Conservation (phyloP, 1,284 basidiomycete species). For the Pseudozyma thailandica region DNA sequence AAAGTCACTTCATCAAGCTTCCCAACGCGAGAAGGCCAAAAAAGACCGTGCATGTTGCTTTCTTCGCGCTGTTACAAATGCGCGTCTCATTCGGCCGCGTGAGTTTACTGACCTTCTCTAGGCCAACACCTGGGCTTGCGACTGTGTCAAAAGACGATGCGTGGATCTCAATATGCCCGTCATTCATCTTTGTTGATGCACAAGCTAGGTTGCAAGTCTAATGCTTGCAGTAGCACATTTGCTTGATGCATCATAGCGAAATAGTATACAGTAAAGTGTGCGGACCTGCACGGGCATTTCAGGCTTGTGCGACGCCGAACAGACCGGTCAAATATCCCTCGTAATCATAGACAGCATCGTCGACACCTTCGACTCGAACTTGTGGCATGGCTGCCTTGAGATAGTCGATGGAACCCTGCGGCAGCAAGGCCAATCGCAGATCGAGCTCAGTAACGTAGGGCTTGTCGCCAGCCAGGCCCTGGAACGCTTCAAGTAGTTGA, state of each 20-base stretch:
- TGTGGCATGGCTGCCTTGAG: slow-evolving; percentile 70
- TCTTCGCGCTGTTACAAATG: slow-evolving; percentile 1
- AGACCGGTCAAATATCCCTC: slow-evolving; percentile 53
- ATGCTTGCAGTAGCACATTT: no score
- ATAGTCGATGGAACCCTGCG: slow-evolving; percentile 82
- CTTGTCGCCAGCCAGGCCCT: slow-evolving; percentile 90
- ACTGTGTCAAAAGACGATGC: background rate
- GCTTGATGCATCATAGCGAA: no score
- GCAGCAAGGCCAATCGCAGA: slow-evolving; percentile 84
- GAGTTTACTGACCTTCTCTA: background rate
- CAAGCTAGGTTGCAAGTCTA: no score
- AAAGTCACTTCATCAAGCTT: background rate
- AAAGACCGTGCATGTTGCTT: slow-evolving; percentile 8
- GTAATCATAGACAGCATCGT: slow-evolving; percentile 60
- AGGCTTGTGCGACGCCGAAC: slow-evolving; percentile 44
- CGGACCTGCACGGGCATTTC: background rate
- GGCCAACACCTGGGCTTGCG: no score
- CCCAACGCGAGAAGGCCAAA: slow-evolving; percentile 5
- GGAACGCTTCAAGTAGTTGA: slow-evolving; percentile 92
- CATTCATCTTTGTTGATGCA: no score
- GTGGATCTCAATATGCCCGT: no score
- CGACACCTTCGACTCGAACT: slow-evolving; percentile 50
- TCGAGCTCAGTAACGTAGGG: slow-evolving; percentile 93
- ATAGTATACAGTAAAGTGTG: slow-evolving; percentile 16
- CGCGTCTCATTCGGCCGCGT: slow-evolving; percentile 10